phyloP scores from a whole-genome alignment of 2,329 filamentous ascomycete species.

The Paraconiothyrium brasiliense region DNA sequence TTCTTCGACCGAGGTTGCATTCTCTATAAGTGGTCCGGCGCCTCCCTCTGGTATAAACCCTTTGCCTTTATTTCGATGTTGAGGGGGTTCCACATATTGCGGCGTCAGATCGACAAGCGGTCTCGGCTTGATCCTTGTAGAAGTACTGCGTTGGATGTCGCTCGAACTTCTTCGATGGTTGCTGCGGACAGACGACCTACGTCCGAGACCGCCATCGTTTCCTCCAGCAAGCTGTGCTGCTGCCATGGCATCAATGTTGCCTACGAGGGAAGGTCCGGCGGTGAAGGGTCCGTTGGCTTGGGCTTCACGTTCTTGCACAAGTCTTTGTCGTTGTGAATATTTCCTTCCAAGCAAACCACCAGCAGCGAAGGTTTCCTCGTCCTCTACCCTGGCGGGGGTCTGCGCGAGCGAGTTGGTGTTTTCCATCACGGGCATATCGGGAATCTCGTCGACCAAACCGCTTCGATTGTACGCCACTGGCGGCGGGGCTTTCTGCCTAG shows the following conservation, averaged over 20 bases:
- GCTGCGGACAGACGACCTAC: slow-evolving; percentile 44
- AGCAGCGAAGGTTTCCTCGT: slow-evolving; percentile 56
- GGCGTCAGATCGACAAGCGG: slow-evolving; percentile 76
- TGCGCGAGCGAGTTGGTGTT: slow-evolving; percentile 33
- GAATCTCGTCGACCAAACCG: slow-evolving; percentile 28
- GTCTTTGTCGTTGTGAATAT: slow-evolving; percentile 59
- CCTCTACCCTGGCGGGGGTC: slow-evolving; percentile 35
- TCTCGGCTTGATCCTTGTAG: slow-evolving; percentile 59
- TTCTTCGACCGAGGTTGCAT: slow-evolving; percentile 56
- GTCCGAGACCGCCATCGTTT: slow-evolving; percentile 39
- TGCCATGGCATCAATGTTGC: slow-evolving; percentile 49
- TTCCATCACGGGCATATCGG: slow-evolving; percentile 18
- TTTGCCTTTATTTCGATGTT: slow-evolving; percentile 63
- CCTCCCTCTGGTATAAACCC: slow-evolving; percentile 54
- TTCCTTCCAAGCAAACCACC: slow-evolving; percentile 59
- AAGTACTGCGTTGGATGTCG: slow-evolving; percentile 58
- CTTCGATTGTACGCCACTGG: slow-evolving; percentile 43
- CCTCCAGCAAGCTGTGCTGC: slow-evolving; percentile 26
- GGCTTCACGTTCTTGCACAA: slow-evolving; percentile 50
- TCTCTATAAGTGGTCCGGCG: slow-evolving; percentile 56
- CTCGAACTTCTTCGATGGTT: slow-evolving; percentile 43
- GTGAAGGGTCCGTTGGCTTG: slow-evolving; percentile 59
- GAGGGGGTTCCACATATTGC: slow-evolving; percentile 70
- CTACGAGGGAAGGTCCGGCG: slow-evolving; percentile 67
- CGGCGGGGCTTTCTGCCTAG: slow-evolving; percentile 48